Evolutionary conservation across 1,139 yeast genomes (phyloP).

Genomic region (Sugiyamaella pinicola): DNA sequence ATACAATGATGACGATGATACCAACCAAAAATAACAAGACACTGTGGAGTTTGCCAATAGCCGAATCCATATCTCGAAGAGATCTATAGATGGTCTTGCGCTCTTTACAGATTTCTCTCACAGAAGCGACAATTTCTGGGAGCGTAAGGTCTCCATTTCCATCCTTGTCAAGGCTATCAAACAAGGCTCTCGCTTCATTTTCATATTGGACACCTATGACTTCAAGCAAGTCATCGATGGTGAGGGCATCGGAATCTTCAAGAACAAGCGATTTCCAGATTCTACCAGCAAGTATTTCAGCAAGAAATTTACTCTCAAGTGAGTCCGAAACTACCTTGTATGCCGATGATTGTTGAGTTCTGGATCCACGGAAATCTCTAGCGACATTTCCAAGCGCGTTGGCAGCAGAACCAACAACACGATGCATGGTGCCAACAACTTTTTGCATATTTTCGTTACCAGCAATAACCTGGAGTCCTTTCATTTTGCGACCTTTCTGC

Average conservation of each 20-base stretch:
- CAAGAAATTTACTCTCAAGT: slow-evolving; percentile 36
- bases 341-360: slow-evolving; percentile 25
- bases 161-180: slow-evolving; percentile 44
- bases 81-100: slow-evolving; percentile 44
- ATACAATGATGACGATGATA: slow-evolving; percentile 43
- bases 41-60: slow-evolving; percentile 45
- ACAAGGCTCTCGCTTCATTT: slow-evolving; percentile 42
- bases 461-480: slow-evolving; percentile 27
- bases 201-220: slow-evolving; percentile 41
- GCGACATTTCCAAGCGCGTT: slow-evolving; percentile 39
- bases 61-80: slow-evolving; percentile 47
- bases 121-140: slow-evolving; percentile 44
- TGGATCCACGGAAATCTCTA: slow-evolving; percentile 33
- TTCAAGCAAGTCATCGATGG: slow-evolving; percentile 43
- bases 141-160: slow-evolving; percentile 45
- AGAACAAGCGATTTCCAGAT: slow-evolving; percentile 48
- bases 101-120: slow-evolving; percentile 42
- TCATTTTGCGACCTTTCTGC: slow-evolving; percentile 29
- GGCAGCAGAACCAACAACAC: slow-evolving; percentile 40
- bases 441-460: slow-evolving; percentile 34
- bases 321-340: slow-evolving; percentile 43
- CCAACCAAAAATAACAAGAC: slow-evolving; percentile 43
- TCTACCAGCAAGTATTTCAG: slow-evolving; percentile 44
- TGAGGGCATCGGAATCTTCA: slow-evolving; percentile 43
- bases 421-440: slow-evolving; percentile 37